These are phyloP conservation scores for Ceratocystis ficicola DNA, from an alignment of 2,329 filamentous ascomycete species.

Conservation along the genomic window DNA sequence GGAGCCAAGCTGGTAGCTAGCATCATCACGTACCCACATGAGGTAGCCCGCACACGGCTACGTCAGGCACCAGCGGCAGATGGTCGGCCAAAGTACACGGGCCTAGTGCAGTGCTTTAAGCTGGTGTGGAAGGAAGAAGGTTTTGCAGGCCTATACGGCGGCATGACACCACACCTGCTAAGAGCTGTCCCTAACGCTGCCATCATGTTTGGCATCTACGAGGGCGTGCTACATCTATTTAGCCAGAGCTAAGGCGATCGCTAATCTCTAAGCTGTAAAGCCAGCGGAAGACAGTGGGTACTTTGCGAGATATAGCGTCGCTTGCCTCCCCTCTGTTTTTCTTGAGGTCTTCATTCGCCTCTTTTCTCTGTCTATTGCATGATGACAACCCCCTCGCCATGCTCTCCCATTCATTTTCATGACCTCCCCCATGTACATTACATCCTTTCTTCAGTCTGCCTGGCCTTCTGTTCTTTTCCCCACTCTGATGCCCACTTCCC, in stretches of 20 bases:
- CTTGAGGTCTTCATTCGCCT: not conserved
- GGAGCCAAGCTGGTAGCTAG: constrained; percentile 77
- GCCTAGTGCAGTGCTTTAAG: constrained; percentile 76
- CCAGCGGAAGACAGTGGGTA: not conserved
- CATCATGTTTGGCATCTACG: constrained; percentile 92
- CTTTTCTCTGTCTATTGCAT: not conserved
- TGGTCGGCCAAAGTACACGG: constrained; percentile 71
- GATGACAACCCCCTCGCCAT: not conserved
- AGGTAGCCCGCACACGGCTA: constrained; percentile 74
- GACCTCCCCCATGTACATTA: constrained; percentile 1
- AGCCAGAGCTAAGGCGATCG: constrained; percentile 24
- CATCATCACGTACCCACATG: constrained; percentile 80
- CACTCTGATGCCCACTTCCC: not conserved
- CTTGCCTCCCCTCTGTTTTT: not conserved
- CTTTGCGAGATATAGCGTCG: too few species aligned
- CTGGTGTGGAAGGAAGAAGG: constrained; percentile 83
- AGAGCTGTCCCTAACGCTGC: constrained; percentile 83
- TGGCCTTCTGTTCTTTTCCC: not conserved
- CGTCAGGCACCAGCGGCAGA: constrained; percentile 64
- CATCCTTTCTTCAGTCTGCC: not conserved
- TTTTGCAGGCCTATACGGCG: constrained; percentile 74
- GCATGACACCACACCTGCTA: constrained; percentile 81
- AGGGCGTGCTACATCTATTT: constrained; percentile 43
- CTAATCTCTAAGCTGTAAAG: not conserved
- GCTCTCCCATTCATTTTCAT: not conserved